Conservation (phyloP, 768 basidiomycete species). For the Trametes cingulata region DNA sequence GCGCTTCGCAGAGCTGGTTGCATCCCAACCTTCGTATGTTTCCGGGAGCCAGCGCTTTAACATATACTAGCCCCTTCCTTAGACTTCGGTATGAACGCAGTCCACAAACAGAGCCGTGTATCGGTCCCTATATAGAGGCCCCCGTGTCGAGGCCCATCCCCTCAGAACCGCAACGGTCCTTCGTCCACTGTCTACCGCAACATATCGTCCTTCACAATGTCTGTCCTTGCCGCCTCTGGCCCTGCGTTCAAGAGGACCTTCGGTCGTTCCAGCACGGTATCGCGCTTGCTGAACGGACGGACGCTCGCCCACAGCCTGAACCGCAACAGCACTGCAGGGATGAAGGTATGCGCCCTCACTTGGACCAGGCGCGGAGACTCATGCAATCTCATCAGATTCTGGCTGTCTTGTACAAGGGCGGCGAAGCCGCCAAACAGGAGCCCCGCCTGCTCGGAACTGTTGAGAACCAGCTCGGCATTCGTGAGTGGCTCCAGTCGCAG, state of each 20-base stretch:
- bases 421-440: conserved; percentile 63
- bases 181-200: no score
- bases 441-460: conserved; percentile 77
- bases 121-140: no score
- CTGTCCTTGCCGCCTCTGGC: conserved; percentile 12
- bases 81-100: no score
- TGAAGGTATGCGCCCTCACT: conserved; percentile 9
- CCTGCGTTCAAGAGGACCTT: conserved; percentile 15
- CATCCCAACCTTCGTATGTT: no score
- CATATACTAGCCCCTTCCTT: no score
- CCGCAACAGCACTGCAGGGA: conserved; percentile 8
- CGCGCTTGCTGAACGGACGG: conserved; percentile 14
- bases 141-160: no score
- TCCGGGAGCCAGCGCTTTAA: no score
- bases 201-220: background rate
- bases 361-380: background rate
- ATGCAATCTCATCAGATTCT: conserved; percentile 44
- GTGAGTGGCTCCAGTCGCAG: conserved; percentile 63
- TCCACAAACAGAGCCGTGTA: no score
- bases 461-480: conserved; percentile 83
- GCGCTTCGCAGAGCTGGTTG: no score
- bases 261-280: background rate
- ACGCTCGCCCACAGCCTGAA: conserved; percentile 14
- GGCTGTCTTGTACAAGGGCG: conserved; percentile 73
- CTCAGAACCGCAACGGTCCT: no score